Conservation (phyloP, 441 rosid genomes). For the Pelargonium australe region DNA sequence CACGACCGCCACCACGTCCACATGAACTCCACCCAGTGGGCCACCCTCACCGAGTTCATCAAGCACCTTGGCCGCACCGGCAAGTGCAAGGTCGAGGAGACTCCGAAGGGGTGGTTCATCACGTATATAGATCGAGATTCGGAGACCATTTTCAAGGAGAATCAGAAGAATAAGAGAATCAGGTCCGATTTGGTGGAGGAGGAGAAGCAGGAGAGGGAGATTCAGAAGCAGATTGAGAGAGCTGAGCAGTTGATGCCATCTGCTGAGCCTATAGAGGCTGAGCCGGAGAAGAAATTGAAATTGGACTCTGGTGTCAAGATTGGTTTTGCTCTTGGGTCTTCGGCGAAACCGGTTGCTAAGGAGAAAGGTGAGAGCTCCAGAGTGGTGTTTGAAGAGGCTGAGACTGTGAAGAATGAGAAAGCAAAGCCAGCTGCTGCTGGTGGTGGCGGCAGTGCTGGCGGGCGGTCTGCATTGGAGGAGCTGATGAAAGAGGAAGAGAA, state of each 20-base stretch:
- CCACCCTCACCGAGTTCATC: slow-evolving; percentile 77
- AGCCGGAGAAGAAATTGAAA: slow-evolving; percentile 28
- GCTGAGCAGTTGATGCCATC: slow-evolving; percentile 37
- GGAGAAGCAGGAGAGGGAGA: slow-evolving; percentile 84
- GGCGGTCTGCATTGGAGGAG: slow-evolving; percentile 61
- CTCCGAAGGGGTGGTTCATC: slow-evolving; percentile 94
- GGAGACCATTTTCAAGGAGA: slow-evolving; percentile 77
- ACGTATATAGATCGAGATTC: slow-evolving; percentile 86
- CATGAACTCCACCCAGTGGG: slow-evolving; percentile 90
- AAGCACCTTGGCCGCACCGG: slow-evolving; percentile 74
- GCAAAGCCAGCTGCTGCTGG: slow-evolving; percentile 23
- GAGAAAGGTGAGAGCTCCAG: slow-evolving; percentile 50
- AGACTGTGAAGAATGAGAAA: slow-evolving; percentile 32
- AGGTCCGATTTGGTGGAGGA: slow-evolving; percentile 73
- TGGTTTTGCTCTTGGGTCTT: slow-evolving; percentile 54
- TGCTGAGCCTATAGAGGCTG: slow-evolving; percentile 10
- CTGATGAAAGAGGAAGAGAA: slow-evolving; percentile 89
- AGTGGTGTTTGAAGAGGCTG: slow-evolving; percentile 54
- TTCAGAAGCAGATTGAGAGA: slow-evolving; percentile 70
- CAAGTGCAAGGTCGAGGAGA: slow-evolving; percentile 90
- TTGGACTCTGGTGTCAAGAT: slow-evolving; percentile 58
- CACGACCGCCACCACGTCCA: slow-evolving; percentile 81
- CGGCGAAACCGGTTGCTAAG: slow-evolving; percentile 22
- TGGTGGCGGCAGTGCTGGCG: slow-evolving; percentile 26
- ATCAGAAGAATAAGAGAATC: slow-evolving; percentile 69